A percentile compares a stretch with the other conserved stretches of the same genome.
These are phyloP conservation scores for Populus hybrid DNA, from an alignment of 441 rosid genomes.

Conservation along the genomic window DNA sequence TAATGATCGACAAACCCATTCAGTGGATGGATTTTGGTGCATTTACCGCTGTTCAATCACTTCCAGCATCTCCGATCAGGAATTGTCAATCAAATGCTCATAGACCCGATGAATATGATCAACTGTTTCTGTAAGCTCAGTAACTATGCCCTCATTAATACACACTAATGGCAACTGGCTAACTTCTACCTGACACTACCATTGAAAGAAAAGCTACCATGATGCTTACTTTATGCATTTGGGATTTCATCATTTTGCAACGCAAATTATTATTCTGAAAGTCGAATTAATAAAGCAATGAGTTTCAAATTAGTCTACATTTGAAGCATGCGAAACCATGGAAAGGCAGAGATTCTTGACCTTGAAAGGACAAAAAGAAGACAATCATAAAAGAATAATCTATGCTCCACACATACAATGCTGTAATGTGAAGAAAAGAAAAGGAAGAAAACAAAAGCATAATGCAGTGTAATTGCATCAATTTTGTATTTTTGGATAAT, in stretches of 20 bases:
- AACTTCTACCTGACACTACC: background rate
- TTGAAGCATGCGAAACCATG: background rate
- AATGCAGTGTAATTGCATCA: slow-evolving; percentile 1
- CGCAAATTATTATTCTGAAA: background rate
- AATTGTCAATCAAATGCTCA: background rate
- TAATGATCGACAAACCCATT: background rate
- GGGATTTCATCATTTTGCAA: background rate
- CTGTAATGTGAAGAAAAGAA: background rate
- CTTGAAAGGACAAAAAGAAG: slow-evolving; percentile 10
- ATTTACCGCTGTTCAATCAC: background rate
- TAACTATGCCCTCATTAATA: background rate
- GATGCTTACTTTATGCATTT: background rate
- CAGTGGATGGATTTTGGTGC: background rate
- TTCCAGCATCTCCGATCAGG: background rate
- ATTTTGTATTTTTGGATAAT: slow-evolving; percentile 16
- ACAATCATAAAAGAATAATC: slow-evolving; percentile 1
- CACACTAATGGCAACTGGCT: background rate
- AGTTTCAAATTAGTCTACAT: background rate
- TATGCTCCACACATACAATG: background rate
- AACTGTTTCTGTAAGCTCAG: background rate
- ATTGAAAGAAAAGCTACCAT: background rate
- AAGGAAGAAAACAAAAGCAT: no score
- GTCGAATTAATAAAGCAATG: background rate
- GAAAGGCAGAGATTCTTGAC: background rate
- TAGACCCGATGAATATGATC: background rate